Evolutionary conservation across 192 early-diverging fungal species (phyloP), one percentile per base, ranked within the genome.

Genomic region (Coemansia guatemalensis): DNA sequence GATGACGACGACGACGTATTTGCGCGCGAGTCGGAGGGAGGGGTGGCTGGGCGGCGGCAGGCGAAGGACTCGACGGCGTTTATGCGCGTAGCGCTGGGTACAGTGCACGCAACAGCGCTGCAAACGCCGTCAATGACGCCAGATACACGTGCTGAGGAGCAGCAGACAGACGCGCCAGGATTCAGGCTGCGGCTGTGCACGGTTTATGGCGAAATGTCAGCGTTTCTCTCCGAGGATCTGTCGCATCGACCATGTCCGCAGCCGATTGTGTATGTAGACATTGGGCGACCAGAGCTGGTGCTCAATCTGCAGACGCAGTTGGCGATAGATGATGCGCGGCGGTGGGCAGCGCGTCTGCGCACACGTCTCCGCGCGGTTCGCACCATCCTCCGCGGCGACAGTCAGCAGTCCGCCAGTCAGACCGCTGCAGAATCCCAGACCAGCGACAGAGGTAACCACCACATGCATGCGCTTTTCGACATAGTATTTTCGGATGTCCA

Each of bases 171-270:
- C 11, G 53, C 69, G 11, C 61, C 73, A 4, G 78, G 78, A 12
- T 67, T 81, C 6, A 60, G 67, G 8, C 44, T 81, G 50, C 64
- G 69, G n/a, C 54, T 60, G 25, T 68, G 68, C 24, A 75, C 69
- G 23, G 24, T 81, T 18, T 68, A 68, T 18, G 73, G 73, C n/a
- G 78, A 81, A 12, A 81, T 81, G 78, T 81, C 73, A 4, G 78
- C 78, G 8, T 81, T 81, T 56, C 20, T 81, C 48, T 81, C 78
- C 7, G 78, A 81, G 41, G 78, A 81, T 20, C 56, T 81, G 59
- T 60, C 68, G 11, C 69, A 69, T 12, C 53, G 60, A 7, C 78
- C 78, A 18, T 62, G 69, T 32, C 78, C 78, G 17, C 72, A 81
- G 53, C 78, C 78, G 1, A 59, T 66, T 22, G 71, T 81, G 35